These are phyloP conservation scores for Suillus placidus DNA, from an alignment of 768 basidiomycete genomes.

Conservation along the genomic window DNA sequence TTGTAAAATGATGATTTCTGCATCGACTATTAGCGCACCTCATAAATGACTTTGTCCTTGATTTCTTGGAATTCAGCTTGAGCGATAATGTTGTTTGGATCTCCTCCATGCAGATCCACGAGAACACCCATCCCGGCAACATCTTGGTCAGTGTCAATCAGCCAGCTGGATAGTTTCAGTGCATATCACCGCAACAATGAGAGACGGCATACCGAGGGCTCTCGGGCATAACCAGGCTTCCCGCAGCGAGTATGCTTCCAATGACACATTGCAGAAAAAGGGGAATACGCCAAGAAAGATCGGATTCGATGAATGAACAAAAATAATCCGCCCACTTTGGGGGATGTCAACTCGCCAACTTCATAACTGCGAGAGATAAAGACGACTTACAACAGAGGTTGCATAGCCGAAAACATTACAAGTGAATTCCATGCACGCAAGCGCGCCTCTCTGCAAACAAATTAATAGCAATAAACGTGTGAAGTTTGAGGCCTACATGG, in stretches of 20 bases:
- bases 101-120: slow-evolving; percentile 85
- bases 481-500: slow-evolving; percentile 54
- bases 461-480: slow-evolving; percentile 7
- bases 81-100: slow-evolving; percentile 67
- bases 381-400: slow-evolving; percentile 72
- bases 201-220: slow-evolving; percentile 66
- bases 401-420: slow-evolving; percentile 92
- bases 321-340: slow-evolving; percentile 92
- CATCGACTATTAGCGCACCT: slow-evolving; percentile 45
- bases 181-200: neutral
- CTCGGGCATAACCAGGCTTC: slow-evolving; percentile 86
- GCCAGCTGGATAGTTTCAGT: slow-evolving; percentile 57
- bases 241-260: slow-evolving; percentile 75
- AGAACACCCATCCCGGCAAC: slow-evolving; percentile 83
- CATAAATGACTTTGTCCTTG: slow-evolving; percentile 73
- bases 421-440: slow-evolving; percentile 96
- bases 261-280: slow-evolving; percentile 88
- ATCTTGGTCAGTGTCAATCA: slow-evolving; percentile 86
- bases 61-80: slow-evolving; percentile 89
- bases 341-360: slow-evolving; percentile 11
- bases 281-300: slow-evolving; percentile 91
- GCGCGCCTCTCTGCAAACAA: slow-evolving; percentile 69
- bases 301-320: slow-evolving; percentile 83
- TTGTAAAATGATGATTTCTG: neutral
- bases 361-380: neutral